Percentiles rank a stretch among this genome's conserved stretches.
Evolutionary conservation across 176 grass and related monocot species (phyloP).

Genomic region (Lolium multiflorum): DNA sequence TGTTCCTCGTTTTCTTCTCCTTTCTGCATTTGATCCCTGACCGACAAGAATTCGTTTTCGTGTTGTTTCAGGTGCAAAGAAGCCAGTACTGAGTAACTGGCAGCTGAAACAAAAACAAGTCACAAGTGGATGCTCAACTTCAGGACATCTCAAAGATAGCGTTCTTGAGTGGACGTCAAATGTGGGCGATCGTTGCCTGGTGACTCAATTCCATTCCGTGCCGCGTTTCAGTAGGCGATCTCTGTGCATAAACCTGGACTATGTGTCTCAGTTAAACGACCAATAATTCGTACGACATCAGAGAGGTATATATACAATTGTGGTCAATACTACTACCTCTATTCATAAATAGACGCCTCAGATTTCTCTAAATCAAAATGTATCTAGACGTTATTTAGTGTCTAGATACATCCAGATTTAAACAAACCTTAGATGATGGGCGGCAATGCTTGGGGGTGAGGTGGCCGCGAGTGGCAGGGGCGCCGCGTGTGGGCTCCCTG

Average conservation of each 20-base stretch:
- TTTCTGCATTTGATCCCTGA: not conserved
- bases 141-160: not conserved
- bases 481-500: no score
- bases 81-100: constrained; percentile 37
- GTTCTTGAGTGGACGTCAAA: not conserved
- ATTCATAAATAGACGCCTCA: no score
- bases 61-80: constrained; percentile 51
- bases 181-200: not conserved
- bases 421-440: no score
- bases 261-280: not conserved
- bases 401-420: no score
- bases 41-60: constrained; percentile 21
- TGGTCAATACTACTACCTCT: no score
- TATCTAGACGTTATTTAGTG: no score
- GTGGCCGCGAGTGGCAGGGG: no score
- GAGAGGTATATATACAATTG: not conserved
- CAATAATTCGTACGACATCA: not conserved
- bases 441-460: no score
- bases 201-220: not conserved
- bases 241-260: not conserved
- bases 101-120: not conserved
- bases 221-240: not conserved
- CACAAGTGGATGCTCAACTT: not conserved
- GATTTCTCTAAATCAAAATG: no score
- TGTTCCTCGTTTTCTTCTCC: not conserved